Evolutionary conservation across 805 yeast genomes (phyloP).

Genomic region (Candida pseudofarinosa): DNA sequence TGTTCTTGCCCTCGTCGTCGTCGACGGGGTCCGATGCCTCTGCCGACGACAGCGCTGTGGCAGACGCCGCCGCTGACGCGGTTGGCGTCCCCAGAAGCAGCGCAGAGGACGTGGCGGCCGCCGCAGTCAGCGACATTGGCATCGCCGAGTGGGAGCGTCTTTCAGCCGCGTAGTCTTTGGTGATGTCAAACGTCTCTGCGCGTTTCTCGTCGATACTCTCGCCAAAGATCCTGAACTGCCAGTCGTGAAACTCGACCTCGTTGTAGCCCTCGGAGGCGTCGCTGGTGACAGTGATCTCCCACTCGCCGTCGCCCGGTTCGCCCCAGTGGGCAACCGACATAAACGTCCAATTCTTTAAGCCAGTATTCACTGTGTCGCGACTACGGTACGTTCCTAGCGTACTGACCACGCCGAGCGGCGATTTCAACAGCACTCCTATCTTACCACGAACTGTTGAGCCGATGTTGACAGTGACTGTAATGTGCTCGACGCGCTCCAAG

Average conservation of each 20-base stretch:
- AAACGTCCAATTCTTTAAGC: constrained; percentile 82
- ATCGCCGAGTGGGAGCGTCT: constrained; percentile 24
- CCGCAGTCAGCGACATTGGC: constrained; percentile 2
- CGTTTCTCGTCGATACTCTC: constrained; percentile 61
- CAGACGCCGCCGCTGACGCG: constrained; percentile 2
- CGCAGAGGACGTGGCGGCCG: not conserved
- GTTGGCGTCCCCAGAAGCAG: constrained; percentile 4
- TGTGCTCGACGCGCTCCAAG: constrained; percentile 75
- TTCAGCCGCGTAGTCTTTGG: constrained; percentile 42
- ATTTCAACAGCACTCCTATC: constrained; percentile 56
- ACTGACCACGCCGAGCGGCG: constrained; percentile 75
- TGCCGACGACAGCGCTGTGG: constrained; percentile 3
- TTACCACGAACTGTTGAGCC: constrained; percentile 65
- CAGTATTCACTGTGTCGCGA: constrained; percentile 51
- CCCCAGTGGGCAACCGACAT: constrained; percentile 99
- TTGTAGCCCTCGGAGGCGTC: constrained; percentile 34
- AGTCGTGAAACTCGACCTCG: constrained; percentile 45
- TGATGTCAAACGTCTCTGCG: constrained; percentile 54
- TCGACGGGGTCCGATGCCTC: constrained; percentile 4
- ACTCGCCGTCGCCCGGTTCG: constrained; percentile 70
- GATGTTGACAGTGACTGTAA: constrained; percentile 75
- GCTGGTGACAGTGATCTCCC: constrained; percentile 64
- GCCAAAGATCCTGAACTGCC: constrained; percentile 84
- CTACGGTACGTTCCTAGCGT: constrained; percentile 67
- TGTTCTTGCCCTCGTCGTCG: constrained; percentile 34